Evolutionary conservation across 1,139 yeast genomes (phyloP).

Genomic region (Candida smagusa): DNA sequence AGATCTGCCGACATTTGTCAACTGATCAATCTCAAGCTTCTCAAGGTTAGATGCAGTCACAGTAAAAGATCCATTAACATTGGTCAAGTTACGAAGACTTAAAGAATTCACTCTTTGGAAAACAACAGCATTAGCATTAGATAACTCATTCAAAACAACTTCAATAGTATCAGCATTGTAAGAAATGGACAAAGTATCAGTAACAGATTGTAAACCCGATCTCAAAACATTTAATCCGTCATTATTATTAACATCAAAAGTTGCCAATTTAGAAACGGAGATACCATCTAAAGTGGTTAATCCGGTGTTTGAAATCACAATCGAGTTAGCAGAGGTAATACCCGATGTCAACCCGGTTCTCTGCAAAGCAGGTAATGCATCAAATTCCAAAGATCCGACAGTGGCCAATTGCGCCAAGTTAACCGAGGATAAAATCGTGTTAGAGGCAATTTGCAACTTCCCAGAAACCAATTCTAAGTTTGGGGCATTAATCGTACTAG

Average conservation of each 20-base stretch:
- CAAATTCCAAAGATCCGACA: slow-evolving; percentile 75
- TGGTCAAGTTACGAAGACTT: slow-evolving; percentile 63
- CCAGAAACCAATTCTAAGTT: slow-evolving; percentile 73
- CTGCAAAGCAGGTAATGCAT: slow-evolving; percentile 80
- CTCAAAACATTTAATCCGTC: slow-evolving; percentile 63
- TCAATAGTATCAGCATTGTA: slow-evolving; percentile 78
- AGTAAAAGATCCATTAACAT: slow-evolving; percentile 78
- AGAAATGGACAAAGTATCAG: slow-evolving; percentile 72
- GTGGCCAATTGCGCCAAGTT: slow-evolving; percentile 77
- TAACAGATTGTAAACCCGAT: slow-evolving; percentile 71
- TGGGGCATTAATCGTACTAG: slow-evolving; percentile 72
- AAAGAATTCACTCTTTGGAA: slow-evolving; percentile 76
- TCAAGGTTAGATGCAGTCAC: slow-evolving; percentile 64
- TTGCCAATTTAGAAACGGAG: slow-evolving; percentile 65
- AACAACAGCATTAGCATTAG: slow-evolving; percentile 82
- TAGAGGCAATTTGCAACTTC: slow-evolving; percentile 55
- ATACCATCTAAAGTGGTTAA: slow-evolving; percentile 78
- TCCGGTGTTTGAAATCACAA: slow-evolving; percentile 83
- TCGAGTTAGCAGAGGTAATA: slow-evolving; percentile 68
- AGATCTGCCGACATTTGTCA: slow-evolving; percentile 73
- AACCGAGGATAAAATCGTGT: slow-evolving; percentile 66
- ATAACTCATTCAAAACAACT: slow-evolving; percentile 63
- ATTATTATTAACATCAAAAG: slow-evolving; percentile 85
- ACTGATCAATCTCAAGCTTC: slow-evolving; percentile 52
- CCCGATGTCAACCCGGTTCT: slow-evolving; percentile 69